Evolutionary conservation across 768 basidiomycete species (phyloP).

Genomic region (Pleurotus sapidus): DNA sequence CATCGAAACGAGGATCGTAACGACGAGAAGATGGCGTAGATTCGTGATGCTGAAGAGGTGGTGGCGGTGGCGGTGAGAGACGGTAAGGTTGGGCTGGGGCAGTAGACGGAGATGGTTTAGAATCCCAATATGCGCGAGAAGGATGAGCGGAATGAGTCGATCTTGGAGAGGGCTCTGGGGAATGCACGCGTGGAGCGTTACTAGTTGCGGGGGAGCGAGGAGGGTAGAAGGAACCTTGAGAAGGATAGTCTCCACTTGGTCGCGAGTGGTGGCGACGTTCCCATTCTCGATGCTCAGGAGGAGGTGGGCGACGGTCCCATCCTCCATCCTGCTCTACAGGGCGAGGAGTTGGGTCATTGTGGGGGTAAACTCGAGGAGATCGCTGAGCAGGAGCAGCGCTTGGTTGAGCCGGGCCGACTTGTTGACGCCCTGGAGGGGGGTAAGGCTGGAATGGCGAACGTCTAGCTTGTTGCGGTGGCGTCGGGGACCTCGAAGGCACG

Average conservation of each 20-base stretch:
- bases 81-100: slow-evolving; percentile 27
- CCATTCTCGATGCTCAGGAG: slow-evolving; percentile 16
- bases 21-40: slow-evolving; percentile 36
- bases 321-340: slow-evolving; percentile 47
- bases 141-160: slow-evolving; percentile 39
- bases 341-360: slow-evolving; percentile 37
- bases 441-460: slow-evolving; percentile 48
- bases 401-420: slow-evolving; percentile 50
- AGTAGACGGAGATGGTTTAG: slow-evolving; percentile 44
- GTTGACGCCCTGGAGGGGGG: slow-evolving; percentile 42
- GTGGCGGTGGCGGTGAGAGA: slow-evolving; percentile 29
- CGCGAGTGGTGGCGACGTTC: slow-evolving; percentile 40
- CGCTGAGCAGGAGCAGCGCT: slow-evolving; percentile 45
- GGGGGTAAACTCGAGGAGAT: slow-evolving; percentile 55
- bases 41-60: slow-evolving; percentile 36
- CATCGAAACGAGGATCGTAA: slow-evolving; percentile 65
- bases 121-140: slow-evolving; percentile 55
- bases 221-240: slow-evolving; percentile 31
- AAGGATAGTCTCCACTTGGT: slow-evolving; percentile 37
- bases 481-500: slow-evolving; percentile 56
- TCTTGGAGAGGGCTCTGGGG: slow-evolving; percentile 63
- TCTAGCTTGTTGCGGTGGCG: slow-evolving; percentile 45
- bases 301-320: slow-evolving; percentile 46
- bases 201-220: slow-evolving; percentile 20
- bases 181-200: slow-evolving; percentile 32